Evolutionary conservation across 2,329 filamentous ascomycete genomes (phyloP), one percentile per base, ranked within the genome.

Genomic region (Microdochium nivale): DNA sequence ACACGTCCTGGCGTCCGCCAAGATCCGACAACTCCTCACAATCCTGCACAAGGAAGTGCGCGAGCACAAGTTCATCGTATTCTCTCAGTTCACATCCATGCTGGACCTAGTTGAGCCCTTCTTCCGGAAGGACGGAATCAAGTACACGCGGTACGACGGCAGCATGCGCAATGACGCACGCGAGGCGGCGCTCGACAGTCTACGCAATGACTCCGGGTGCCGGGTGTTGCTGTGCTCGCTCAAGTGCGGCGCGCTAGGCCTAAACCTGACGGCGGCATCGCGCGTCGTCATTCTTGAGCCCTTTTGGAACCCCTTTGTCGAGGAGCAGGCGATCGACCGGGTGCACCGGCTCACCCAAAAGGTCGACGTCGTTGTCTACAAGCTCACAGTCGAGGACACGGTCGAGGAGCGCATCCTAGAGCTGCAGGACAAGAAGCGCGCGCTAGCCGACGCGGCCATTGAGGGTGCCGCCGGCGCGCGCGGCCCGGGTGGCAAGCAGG

Each of bases 271-370:
- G 7, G 94, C 91, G 0, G 94, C 94, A 10, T 94, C 87, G 55
- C 81, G 94, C 19, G 94, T 99, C 3, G 84, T 99, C 50, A 95
- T 99, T 59, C 77, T 99, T 44, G 94, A 99, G 68, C 94, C 94
- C 0, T 99, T 99, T 70, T 99, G 94, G 94, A 99, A 99, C 67
- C 94, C 90, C 80, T 99, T 99, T 64, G 90, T 99, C 32, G 94
- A 99, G 74, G 94, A 99, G 67, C 94, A 99, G 75, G 94, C 94
- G 48, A 99, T 99, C 60, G 94, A 99, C 69, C 90, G 94, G 51
- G 94, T 99, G 25, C 94, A 99, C 66, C 90, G 94, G n/a, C 85
- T 99, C 50, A 97, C 95, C 40, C 94, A 99, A 70, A 96, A 90
- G 1, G 79, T 92, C 40, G 91, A 97, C 64, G 94, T 99, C 32